Base-by-base conservation (phyloP, 352 stramenopile species). In the Phytophthora rubi region DNA sequence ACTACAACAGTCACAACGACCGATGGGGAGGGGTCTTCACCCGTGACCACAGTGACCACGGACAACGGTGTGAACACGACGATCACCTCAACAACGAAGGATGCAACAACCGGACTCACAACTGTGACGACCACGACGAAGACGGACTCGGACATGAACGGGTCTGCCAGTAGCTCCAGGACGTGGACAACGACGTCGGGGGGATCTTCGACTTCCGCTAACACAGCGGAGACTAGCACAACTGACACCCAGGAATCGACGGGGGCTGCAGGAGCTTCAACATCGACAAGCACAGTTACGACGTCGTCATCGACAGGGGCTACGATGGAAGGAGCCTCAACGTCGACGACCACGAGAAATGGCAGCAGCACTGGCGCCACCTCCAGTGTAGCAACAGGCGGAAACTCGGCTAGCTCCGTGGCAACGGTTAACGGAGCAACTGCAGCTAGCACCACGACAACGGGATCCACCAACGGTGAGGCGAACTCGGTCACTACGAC, bases 51-150 rank as follows among this genome's bases (percentile, higher is more conserved):
- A 15, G 37, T 76, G 37, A 63, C 58, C 23, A 65, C 28, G 13
- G 64, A 73, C 21, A 68, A 71, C 54, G 72, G 52, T 3, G 55
- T 58, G 13, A 64, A 79, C 10, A 71, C 49, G 3, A 75, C 61
- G 4, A 72, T 18, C 0, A 72, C 62, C 3, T 59, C 62, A 5
- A 72, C 58, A 7, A 52, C 53, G 30, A 71, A 52, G 54, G 64
- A 76, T 35, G 59, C 48, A 32, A n/a, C 33, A 15, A 68, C 65
- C 15, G 62, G 62, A 12, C 59, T 56, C 37, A 68, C 70, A 15
- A 79, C 66, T 10, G 57, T 75, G 21, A 65, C 61, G 3, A 66
- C 70, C 6, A 64, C 59, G 6, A 66, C 68, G 0, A 52, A 73
- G 6, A 51, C 59, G 1, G 61, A 69, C 13, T 53, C 59, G 16